Evolutionary conservation across 2,329 filamentous ascomycete species (phyloP).

Genomic region (Dichotomopilus funicola): DNA sequence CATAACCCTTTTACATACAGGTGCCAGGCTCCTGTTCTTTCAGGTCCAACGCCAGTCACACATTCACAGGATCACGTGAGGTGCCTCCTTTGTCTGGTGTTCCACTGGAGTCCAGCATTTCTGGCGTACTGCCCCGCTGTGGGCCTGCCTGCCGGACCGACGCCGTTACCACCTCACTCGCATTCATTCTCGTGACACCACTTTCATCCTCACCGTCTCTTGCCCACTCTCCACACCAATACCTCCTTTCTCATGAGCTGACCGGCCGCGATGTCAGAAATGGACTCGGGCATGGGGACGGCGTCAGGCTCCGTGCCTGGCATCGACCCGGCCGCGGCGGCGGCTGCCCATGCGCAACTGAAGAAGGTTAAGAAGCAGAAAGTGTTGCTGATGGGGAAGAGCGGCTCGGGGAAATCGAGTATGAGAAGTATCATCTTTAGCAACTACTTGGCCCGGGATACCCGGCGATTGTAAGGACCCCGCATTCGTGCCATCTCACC

Average conservation of each 20-base stretch:
- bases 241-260: conserved; percentile 8
- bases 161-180: no score
- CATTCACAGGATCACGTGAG: no score
- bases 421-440: conserved; percentile 99
- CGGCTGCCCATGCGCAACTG: conserved; percentile 27
- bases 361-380: conserved; percentile 78
- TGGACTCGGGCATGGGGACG: conserved; percentile 13
- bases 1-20: no score
- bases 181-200: no score
- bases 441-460: conserved; percentile 97
- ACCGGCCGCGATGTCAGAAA: conserved; percentile 17
- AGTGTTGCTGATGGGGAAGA: conserved; percentile 88
- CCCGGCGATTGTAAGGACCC: conserved; percentile 61
- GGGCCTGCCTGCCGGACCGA: no score
- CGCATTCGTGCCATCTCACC: not conserved
- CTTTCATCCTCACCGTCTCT: no score
- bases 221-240: not conserved
- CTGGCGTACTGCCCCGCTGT: no score
- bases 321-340: not conserved
- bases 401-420: conserved; percentile 92
- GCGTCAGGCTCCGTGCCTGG: conserved; percentile 1
- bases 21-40: no score
- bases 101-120: no score
- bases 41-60: no score
- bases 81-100: no score